Evolutionary conservation across 371 early-diverging fungal species (phyloP).

Genomic region (Dichotomocladium elegans): DNA sequence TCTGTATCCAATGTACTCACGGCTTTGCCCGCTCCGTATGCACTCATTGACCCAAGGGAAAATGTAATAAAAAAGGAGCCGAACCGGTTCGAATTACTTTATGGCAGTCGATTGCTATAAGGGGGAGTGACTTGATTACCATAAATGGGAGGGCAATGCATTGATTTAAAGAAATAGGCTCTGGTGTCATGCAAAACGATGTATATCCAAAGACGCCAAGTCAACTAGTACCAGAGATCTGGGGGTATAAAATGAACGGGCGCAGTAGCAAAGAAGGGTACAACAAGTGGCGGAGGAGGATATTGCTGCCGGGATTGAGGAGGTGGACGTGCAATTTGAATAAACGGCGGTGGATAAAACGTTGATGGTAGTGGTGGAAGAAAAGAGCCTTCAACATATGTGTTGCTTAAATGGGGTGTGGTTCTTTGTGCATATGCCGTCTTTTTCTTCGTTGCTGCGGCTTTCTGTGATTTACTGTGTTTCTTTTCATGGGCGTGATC

Average conservation of each 20-base stretch:
- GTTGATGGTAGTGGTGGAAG: not conserved
- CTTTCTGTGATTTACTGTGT: not conserved
- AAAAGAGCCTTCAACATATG: not conserved
- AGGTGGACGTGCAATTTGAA: not conserved
- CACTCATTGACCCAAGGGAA: no score
- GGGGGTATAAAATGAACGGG: slow-evolving; percentile 27
- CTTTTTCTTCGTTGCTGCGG: not conserved
- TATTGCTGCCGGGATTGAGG: not conserved
- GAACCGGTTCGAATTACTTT: no score
- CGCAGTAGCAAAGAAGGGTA: not conserved
- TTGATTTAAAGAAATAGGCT: no score
- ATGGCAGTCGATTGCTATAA: no score
- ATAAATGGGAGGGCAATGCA: no score
- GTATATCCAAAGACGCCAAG: no score
- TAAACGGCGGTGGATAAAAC: not conserved
- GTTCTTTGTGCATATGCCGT: not conserved
- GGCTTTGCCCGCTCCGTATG: slow-evolving; percentile 16
- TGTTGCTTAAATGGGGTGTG: not conserved
- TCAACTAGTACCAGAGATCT: slow-evolving; percentile 33
- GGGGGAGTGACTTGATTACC: no score
- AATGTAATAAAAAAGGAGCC: no score
- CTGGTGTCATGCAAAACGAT: no score
- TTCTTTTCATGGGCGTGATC: not conserved
- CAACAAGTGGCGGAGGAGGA: not conserved
- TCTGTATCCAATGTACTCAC: not conserved